These are phyloP conservation scores for Vigna reflexopilosa DNA, from an alignment of 306 rosid species.

Conservation along the genomic window DNA sequence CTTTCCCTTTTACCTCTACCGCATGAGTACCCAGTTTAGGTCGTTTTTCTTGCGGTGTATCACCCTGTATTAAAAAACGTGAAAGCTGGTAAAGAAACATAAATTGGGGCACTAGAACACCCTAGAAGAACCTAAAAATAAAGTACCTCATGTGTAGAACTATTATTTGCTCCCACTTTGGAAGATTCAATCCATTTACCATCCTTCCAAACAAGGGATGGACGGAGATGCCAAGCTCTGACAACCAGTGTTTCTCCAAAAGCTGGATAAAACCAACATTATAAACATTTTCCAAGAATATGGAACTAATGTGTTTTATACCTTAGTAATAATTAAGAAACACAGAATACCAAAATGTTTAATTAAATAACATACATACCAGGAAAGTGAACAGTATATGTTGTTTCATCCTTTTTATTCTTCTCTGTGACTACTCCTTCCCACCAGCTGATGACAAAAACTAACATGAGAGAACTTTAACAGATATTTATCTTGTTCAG, in stretches of 20 bases:
- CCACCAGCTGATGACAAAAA: constrained; percentile 76
- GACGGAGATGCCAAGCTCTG: constrained; percentile 93
- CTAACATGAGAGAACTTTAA: constrained; percentile 31
- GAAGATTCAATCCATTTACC: constrained; percentile 85
- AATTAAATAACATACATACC: constrained; percentile 54
- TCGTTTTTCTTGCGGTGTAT: constrained; percentile 86
- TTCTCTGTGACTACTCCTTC: constrained; percentile 90
- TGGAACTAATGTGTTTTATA: not conserved
- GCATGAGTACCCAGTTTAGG: constrained; percentile 64
- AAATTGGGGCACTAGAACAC: constrained; percentile 7
- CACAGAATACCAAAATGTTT: not conserved
- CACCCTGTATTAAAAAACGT: constrained; percentile 64
- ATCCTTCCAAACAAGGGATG: constrained; percentile 91
- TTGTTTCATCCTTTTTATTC: constrained; percentile 78
- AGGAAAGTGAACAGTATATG: constrained; percentile 79
- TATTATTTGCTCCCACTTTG: constrained; percentile 53
- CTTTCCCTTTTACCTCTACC: constrained; percentile 67
- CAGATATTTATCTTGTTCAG: not conserved
- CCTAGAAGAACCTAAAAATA: constrained; percentile 28
- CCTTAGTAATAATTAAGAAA: constrained; percentile 25
- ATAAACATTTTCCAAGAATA: constrained; percentile 28
- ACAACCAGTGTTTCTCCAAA: constrained; percentile 77
- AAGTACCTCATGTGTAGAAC: constrained; percentile 67
- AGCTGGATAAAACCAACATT: constrained; percentile 57
- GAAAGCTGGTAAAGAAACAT: constrained; percentile 44